phyloP scores from a whole-genome alignment of 2,329 filamentous ascomycete species.

The Botrytis fragariae region DNA sequence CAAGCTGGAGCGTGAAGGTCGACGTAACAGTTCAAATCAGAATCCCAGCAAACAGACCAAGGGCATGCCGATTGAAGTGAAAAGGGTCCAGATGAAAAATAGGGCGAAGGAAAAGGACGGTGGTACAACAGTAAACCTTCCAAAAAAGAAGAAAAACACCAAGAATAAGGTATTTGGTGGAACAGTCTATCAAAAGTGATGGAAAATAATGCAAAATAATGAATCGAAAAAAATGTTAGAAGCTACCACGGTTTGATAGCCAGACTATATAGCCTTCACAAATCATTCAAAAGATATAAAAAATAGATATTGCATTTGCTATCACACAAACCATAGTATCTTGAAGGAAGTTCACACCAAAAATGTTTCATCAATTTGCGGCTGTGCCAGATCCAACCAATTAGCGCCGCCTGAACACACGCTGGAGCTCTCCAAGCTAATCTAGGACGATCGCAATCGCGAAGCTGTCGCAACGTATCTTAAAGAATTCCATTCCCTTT shows the following conservation, averaged over 20 bases:
- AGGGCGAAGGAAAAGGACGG: not conserved
- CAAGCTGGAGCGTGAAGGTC: not conserved
- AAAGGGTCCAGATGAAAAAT: not conserved
- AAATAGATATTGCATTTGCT: not conserved
- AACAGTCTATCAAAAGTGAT: not conserved
- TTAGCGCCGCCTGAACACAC: constrained; percentile 10
- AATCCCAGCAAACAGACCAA: not conserved
- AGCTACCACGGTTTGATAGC: not conserved
- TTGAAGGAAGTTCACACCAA: not conserved
- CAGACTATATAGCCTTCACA: not conserved
- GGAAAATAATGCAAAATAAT: not conserved
- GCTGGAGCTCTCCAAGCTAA: constrained; percentile 5
- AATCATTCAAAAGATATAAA: not conserved
- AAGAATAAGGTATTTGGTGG: constrained; percentile 7
- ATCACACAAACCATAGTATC: not conserved
- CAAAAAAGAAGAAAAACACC: not conserved
- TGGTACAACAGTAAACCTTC: not conserved
- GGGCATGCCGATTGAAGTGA: not conserved
- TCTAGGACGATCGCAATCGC: constrained; percentile 20
- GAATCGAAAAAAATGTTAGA: not conserved
- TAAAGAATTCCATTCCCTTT: not conserved
- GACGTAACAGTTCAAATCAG: not conserved
- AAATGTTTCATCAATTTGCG: constrained; percentile 9
- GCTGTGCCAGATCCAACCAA: constrained; percentile 9
- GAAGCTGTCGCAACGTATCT: constrained; percentile 32